Evolutionary conservation across 2,329 filamentous ascomycete species (phyloP).

Genomic region (Fusarium algeriense): DNA sequence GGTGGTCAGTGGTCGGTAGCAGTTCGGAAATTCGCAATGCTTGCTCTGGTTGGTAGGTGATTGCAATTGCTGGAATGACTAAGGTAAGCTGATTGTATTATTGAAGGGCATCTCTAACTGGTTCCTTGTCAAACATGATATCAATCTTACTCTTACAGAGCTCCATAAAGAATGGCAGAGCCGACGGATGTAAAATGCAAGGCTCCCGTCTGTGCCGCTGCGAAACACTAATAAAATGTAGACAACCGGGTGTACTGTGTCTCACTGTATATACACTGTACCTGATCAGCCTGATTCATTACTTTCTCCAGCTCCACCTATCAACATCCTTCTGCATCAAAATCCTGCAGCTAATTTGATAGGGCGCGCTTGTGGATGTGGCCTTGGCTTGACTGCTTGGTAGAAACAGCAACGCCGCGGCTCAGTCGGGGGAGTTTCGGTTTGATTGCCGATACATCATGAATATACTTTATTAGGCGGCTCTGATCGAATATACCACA

Average conservation of each 20-base stretch:
- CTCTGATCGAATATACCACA: not conserved
- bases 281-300: conserved; percentile 26
- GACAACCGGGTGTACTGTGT: conserved; percentile 3
- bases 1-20: conserved; percentile 24
- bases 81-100: conserved; percentile 16
- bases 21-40: conserved; percentile 35
- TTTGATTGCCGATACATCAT: conserved; percentile 38
- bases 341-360: conserved; percentile 12
- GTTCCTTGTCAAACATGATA: not conserved
- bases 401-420: conserved; percentile 30
- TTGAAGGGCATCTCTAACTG: not conserved
- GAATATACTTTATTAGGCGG: conserved; percentile 7
- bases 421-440: conserved; percentile 22
- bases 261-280: conserved; percentile 3
- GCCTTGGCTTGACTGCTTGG: conserved; percentile 15
- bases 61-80: conserved; percentile 7
- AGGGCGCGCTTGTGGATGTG: conserved; percentile 29
- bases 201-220: conserved; percentile 32
- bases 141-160: conserved; percentile 12
- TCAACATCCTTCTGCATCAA: conserved; percentile 30
- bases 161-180: conserved; percentile 24
- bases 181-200: conserved; percentile 23
- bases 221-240: not conserved
- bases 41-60: conserved; percentile 3
- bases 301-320: conserved; percentile 24